phyloP scores from a whole-genome alignment of 805 yeast species.

The Zygotorulaspora chibaensis region DNA sequence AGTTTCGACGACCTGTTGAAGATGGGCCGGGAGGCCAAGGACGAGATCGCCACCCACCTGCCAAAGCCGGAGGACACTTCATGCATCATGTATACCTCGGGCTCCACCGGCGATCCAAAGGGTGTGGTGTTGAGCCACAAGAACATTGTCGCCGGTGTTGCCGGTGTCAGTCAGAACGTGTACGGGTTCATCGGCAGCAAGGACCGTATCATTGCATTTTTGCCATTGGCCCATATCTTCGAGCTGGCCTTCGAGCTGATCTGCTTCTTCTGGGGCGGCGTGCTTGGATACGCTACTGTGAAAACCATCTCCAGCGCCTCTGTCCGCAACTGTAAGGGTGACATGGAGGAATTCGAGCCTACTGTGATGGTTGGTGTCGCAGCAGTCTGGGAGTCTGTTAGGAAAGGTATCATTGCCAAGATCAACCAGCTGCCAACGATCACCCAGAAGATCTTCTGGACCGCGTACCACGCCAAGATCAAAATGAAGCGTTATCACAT shows the following conservation, averaged over 20 bases:
- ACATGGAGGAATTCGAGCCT: slow-evolving; percentile 81
- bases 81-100: slow-evolving; percentile 69
- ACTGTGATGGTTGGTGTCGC: slow-evolving; percentile 98
- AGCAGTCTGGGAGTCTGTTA: slow-evolving; percentile 94
- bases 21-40: slow-evolving; percentile 55
- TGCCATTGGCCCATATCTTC: slow-evolving; percentile 95
- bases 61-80: slow-evolving; percentile 50
- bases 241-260: slow-evolving; percentile 85
- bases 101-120: slow-evolving; percentile 78
- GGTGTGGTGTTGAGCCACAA: slow-evolving; percentile 65
- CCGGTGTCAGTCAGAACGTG: slow-evolving; percentile 70
- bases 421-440: slow-evolving; percentile 60
- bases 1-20: slow-evolving; percentile 61
- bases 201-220: slow-evolving; percentile 80
- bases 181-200: slow-evolving; percentile 46
- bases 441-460: slow-evolving; percentile 83
- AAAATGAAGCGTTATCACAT: slow-evolving; percentile 58
- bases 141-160: slow-evolving; percentile 77
- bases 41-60: slow-evolving; percentile 37
- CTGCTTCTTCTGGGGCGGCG: slow-evolving; percentile 83
- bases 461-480: slow-evolving; percentile 71
- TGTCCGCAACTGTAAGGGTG: slow-evolving; percentile 81
- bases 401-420: slow-evolving; percentile 84
- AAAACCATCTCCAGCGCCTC: slow-evolving; percentile 84
- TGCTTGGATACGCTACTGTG: slow-evolving; percentile 85